Evolutionary conservation across 805 yeast genomes (phyloP), one percentile per base, ranked within the genome.

Genomic region (Maudiozyma turicensis): DNA sequence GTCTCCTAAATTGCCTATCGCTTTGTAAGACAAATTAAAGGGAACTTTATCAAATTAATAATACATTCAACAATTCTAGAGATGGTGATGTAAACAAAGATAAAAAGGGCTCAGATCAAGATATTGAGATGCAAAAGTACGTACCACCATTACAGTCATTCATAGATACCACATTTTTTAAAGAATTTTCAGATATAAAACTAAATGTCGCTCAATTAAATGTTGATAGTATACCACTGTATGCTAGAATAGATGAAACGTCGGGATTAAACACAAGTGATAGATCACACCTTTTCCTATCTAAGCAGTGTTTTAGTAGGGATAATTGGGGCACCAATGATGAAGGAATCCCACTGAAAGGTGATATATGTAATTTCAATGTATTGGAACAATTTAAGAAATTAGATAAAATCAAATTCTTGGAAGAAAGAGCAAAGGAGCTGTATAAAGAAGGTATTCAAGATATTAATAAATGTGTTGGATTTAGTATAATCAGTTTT

Each of bases 91-190:
- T 20, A 3, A 20, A 20, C 26, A 20, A 20, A 20, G 26, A 4
- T 20, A 20, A 20, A 20, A 20, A 20, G 26, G 26, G 4, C 26
- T 20, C 2, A 20, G 26, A 20, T 20, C 26, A 20, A 20, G 26
- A 20, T 20, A 20, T 20, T 20, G 26, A 20, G 4, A 35, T 35
- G 38, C 13, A 15, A 30, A 66, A 61, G 41, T 68, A 57, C 52
- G 57, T 65, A 0, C 46, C 75, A 1, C 75, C 85, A 0, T 64
- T 81, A 20, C 81, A 77, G 50, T 82, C 95, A 2, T 85, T 84
- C 63, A 81, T 86, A 26, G 97, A 91, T 59, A 80, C 96, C 0
- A 78, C 95, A 0, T 93, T 93, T 65, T 93, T 91, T 69, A 82
- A 84, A 40, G 76, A 76, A 54, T 73, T 93, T 9, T 75, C 95